Evolutionary conservation across 495 filamentous ascomycete species (phyloP).

Genomic region (Penicillium subrubescens): DNA sequence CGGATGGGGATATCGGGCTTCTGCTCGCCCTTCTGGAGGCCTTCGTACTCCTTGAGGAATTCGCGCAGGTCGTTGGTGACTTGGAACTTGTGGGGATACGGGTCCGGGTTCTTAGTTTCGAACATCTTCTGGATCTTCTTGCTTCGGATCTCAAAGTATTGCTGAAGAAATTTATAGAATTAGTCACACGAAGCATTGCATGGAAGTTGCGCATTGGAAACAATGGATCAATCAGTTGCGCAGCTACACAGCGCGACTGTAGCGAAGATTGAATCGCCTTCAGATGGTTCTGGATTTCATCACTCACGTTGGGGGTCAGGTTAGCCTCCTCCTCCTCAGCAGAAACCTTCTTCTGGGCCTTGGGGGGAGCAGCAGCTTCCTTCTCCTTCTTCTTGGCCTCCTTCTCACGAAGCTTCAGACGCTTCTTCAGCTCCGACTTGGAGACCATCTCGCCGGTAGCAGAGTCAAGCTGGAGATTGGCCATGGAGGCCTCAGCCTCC

Average conservation of each 20-base stretch:
- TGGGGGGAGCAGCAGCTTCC: slow-evolving; percentile 71
- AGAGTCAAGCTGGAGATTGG: slow-evolving; percentile 80
- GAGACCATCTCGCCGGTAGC: slow-evolving; percentile 82
- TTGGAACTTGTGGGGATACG: slow-evolving; percentile 97
- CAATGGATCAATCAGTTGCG: background rate
- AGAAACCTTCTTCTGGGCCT: slow-evolving; percentile 67
- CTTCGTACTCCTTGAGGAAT: slow-evolving; percentile 71
- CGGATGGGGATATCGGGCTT: slow-evolving; percentile 70
- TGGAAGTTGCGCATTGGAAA: background rate
- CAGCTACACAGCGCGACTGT: background rate
- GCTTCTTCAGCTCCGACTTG: slow-evolving; percentile 93
- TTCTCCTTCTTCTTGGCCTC: slow-evolving; percentile 87
- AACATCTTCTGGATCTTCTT: slow-evolving; percentile 82
- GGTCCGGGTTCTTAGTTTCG: slow-evolving; percentile 77
- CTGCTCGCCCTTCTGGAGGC: slow-evolving; percentile 83
- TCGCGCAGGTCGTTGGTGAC: slow-evolving; percentile 76
- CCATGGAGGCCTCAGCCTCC: slow-evolving; percentile 64
- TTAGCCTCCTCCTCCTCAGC: slow-evolving; percentile 71
- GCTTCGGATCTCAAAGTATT: slow-evolving; percentile 97
- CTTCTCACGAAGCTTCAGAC: slow-evolving; percentile 85
- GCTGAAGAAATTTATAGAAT: slow-evolving; percentile 46
- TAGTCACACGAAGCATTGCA: slow-evolving; percentile 17
- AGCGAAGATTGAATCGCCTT: background rate
- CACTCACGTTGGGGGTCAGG: slow-evolving; percentile 83
- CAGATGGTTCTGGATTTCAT: background rate